These are phyloP conservation scores for Kentomonas sorsogonicus DNA, from an alignment of 208 protist genomes.

Conservation along the genomic window DNA sequence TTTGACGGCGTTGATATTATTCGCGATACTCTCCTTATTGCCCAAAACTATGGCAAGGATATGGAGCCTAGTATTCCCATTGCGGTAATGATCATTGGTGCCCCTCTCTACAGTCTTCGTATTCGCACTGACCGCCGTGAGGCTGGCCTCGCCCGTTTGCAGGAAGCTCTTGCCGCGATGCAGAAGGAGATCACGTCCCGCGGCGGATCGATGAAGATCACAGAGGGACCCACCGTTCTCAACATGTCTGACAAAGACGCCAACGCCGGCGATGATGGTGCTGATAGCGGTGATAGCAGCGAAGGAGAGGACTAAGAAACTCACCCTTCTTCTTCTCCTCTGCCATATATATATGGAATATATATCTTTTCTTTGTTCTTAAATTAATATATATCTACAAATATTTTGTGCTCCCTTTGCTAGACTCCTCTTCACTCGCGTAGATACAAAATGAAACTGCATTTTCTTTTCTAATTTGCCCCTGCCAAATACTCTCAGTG, in stretches of 20 bases:
- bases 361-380: constrained; percentile 10
- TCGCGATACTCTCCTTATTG: constrained; percentile 90
- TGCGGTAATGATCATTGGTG: constrained; percentile 93
- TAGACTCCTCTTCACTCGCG: neutral
- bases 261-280: constrained; percentile 66
- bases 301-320: neutral
- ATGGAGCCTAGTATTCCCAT: constrained; percentile 69
- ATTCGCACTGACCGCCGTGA: constrained; percentile 92
- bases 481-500: too few species aligned
- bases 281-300: constrained; percentile 56
- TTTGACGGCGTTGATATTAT: constrained; percentile 98
- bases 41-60: constrained; percentile 75
- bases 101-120: constrained; percentile 94
- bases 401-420: neutral
- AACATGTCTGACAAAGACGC: constrained; percentile 40
- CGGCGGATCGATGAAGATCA: too few species aligned
- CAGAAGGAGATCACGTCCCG: constrained; percentile 83
- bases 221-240: too few species aligned
- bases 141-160: constrained; percentile 86
- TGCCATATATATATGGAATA: constrained; percentile 5
- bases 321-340: too few species aligned
- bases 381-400: neutral
- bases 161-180: constrained; percentile 88
- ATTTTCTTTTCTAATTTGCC: too few species aligned
- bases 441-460: too few species aligned